A percentile compares a stretch with the other conserved stretches of the same genome.
Evolutionary conservation across 139 green algal species (phyloP).

Genomic region (Asterochloris erici): DNA sequence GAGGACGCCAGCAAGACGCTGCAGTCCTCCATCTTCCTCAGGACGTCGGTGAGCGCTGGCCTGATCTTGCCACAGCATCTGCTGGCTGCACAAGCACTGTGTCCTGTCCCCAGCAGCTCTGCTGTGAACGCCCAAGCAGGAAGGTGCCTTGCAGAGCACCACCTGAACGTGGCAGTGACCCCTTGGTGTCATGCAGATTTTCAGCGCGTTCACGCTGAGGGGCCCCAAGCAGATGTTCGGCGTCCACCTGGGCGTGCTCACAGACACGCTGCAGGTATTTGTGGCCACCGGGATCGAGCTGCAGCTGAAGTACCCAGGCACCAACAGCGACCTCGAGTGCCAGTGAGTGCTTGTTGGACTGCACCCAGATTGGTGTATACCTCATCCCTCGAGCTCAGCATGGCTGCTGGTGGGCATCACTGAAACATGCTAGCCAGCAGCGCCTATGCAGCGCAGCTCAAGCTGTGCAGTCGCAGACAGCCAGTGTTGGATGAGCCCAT

Average conservation of each 20-base stretch:
- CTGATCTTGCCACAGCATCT: too few relatives aligned
- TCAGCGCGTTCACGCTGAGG: neutral
- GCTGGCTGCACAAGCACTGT: too few relatives aligned
- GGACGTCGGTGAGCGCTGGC: too few relatives aligned
- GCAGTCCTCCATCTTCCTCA: too few relatives aligned
- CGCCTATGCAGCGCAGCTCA: neutral
- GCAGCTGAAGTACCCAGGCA: constrained; percentile 6
- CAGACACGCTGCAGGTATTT: constrained; percentile 12
- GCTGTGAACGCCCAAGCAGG: too few relatives aligned
- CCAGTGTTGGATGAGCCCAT: neutral
- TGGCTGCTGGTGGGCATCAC: neutral
- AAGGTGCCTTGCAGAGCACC: too few relatives aligned
- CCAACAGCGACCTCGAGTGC: constrained; percentile 12
- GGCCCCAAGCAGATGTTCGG: neutral
- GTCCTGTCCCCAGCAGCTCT: too few relatives aligned
- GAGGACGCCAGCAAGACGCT: too few relatives aligned
- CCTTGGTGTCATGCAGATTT: neutral
- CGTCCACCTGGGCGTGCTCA: constrained; percentile 5
- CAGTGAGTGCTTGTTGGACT: neutral
- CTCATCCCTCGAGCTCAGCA: neutral
- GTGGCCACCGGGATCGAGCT: constrained; percentile 8
- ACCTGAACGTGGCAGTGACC: too few relatives aligned
- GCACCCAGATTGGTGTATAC: too few relatives aligned
- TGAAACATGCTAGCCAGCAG: neutral
- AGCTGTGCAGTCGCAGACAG: neutral